Evolutionary conservation across 306 rosid genomes (phyloP).

Genomic region (Arachis hypogaea): DNA sequence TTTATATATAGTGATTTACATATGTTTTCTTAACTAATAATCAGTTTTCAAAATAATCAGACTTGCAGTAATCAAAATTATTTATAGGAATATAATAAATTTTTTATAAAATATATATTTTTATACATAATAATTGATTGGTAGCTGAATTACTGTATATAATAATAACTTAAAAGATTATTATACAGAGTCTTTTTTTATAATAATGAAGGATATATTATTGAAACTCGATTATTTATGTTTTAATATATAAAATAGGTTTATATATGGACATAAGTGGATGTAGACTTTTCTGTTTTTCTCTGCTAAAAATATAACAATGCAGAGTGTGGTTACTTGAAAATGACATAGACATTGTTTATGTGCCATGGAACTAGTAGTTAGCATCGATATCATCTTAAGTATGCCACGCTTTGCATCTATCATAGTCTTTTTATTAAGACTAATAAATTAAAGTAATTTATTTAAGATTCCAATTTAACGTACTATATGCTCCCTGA

Average conservation of each 20-base stretch:
- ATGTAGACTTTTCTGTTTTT: neutral
- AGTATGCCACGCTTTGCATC: slow-evolving; percentile 28
- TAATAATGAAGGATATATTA: neutral
- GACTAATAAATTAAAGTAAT: neutral
- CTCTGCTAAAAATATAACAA: neutral
- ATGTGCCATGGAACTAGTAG: slow-evolving; percentile 9
- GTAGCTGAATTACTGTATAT: too few species aligned
- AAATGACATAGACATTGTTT: slow-evolving; percentile 15
- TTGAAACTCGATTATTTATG: neutral
- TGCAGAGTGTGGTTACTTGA: slow-evolving; percentile 21
- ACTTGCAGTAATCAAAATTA: too few species aligned
- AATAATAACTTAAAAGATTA: too few species aligned
- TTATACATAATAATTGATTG: too few species aligned
- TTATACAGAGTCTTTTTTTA: too few species aligned
- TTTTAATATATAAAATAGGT: neutral
- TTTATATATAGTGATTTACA: too few species aligned
- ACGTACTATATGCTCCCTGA: neutral
- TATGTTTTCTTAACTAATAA: too few species aligned
- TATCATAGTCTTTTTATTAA: neutral
- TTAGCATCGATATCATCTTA: slow-evolving; percentile 28
- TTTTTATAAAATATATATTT: too few species aligned
- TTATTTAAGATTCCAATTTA: neutral
- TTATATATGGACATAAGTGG: neutral
- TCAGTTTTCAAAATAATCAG: too few species aligned
- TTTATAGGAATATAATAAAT: too few species aligned